Percentiles rank a stretch among this genome's conserved stretches.
Evolutionary conservation across 441 rosid species (phyloP).

Genomic region (Populus hybrid): DNA sequence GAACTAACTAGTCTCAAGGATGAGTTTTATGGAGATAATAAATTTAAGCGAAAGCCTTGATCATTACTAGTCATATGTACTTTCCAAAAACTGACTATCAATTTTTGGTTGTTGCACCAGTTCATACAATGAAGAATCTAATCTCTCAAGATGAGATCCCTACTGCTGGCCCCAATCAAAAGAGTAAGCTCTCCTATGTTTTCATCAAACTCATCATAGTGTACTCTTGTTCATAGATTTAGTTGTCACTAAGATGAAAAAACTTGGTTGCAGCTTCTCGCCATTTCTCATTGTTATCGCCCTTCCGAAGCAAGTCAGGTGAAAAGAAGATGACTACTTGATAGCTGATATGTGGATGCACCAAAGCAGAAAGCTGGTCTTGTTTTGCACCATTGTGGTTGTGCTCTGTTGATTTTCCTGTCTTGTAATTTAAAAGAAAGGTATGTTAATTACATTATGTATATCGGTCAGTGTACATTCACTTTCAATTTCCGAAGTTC

Average conservation of each 20-base stretch:
- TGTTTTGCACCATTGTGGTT: conserved; percentile 19
- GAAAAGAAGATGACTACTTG: conserved; percentile 52
- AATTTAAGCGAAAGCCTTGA: background rate
- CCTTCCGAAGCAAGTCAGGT: conserved; percentile 79
- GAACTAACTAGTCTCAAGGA: background rate
- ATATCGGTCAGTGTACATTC: conserved; percentile 24
- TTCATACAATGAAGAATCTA: conserved; percentile 76
- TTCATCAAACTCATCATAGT: background rate
- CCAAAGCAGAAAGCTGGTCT: conserved; percentile 16
- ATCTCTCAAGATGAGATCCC: conserved; percentile 85
- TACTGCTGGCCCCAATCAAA: conserved; percentile 46
- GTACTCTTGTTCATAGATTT: background rate
- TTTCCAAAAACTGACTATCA: conserved; percentile 18
- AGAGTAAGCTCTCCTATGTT: conserved; percentile 48
- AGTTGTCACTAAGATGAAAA: background rate
- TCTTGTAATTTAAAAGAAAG: conserved; percentile 2
- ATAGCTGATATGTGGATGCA: conserved; percentile 17
- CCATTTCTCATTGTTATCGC: conserved; percentile 72
- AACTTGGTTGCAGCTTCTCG: conserved; percentile 62
- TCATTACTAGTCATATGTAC: background rate
- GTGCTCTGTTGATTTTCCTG: conserved; percentile 8
- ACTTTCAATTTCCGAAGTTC: conserved; percentile 2
- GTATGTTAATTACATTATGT: background rate
- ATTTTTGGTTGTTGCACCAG: conserved; percentile 40
- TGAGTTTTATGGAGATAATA: background rate